These are phyloP conservation scores for Phytophthora pini DNA, from an alignment of 352 stramenopile species.

Conservation along the genomic window DNA sequence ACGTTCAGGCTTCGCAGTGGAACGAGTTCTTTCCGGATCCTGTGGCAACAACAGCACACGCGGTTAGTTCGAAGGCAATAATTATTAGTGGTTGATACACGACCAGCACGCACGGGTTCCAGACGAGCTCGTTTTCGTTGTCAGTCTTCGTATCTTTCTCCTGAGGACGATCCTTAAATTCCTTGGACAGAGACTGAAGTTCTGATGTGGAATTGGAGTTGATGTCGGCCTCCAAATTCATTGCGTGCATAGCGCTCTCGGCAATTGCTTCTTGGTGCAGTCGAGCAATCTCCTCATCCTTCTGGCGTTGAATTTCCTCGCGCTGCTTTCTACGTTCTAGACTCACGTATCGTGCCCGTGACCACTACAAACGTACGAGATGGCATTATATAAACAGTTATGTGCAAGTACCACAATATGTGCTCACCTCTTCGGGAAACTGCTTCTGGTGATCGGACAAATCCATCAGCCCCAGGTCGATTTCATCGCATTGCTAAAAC, in stretches of 20 bases:
- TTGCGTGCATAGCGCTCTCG: conserved; percentile 74
- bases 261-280: conserved; percentile 76
- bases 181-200: conserved; percentile 68
- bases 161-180: conserved; percentile 53
- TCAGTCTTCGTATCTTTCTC: conserved; percentile 69
- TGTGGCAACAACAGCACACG: conserved; percentile 16
- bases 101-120: conserved; percentile 73
- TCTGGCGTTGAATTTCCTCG: conserved; percentile 69
- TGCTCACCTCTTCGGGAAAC: conserved; percentile 72
- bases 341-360: conserved; percentile 53
- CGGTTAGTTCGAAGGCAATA: no score
- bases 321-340: conserved; percentile 59
- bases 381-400: not conserved
- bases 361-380: conserved; percentile 52
- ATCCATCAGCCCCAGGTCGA: conserved; percentile 81
- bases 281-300: conserved; percentile 72
- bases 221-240: conserved; percentile 77
- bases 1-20: conserved; percentile 81
- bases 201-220: conserved; percentile 50
- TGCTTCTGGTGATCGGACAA: conserved; percentile 69
- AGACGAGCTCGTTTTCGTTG: conserved; percentile 79
- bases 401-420: not conserved
- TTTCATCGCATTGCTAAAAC: conserved; percentile 80
- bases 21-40: conserved; percentile 78
- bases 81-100: not conserved